Evolutionary conservation across 2,329 filamentous ascomycete genomes (phyloP), one percentile per base, ranked within the genome.

Genomic region (Calonectria henricotiae): DNA sequence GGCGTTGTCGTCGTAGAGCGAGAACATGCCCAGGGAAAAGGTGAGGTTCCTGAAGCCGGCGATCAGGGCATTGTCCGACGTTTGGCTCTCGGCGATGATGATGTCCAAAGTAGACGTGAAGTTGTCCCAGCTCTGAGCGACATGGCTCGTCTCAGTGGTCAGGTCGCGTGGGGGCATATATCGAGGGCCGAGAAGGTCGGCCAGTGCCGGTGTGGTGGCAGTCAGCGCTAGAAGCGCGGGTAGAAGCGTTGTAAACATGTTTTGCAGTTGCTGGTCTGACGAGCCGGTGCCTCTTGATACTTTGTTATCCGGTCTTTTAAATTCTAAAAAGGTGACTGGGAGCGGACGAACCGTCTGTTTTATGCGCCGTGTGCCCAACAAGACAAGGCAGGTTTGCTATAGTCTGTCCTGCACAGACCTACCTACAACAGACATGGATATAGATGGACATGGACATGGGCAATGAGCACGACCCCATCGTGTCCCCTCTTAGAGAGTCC

Each of bases 21-120:
- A 71, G 51, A 71, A 68, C 30, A 71, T 63, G 47, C 65, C 68
- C 4, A 71, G 17, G 2, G 68, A 71, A 27, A 71, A 67, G 35
- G 64, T 68, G 23, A 68, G 49, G 35, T 67, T 67, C 41, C 35
- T 49, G 25, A 67, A 37, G 47, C 46, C 49, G 11, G 64, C n/a
- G 15, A 58, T 20, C 43, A 41, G 55, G 4, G 27, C 15, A 35
- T 23, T 41, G 13, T 62, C 39, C 3, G 37, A 58, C 3, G 32
- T 58, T 20, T 58, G 32, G 35, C 51, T 58, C 20, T 58, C 11
- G 5, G 32, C 35, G 32, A 58, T 32, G 20, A 58, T 15, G 9
- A 17, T 9, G 11, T 58, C 51, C 20, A 58, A 13, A 9, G 60
- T 51, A 1, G 66, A 55, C 2, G 66, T 64, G 12, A 68, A 54